Evolutionary conservation across 768 basidiomycete genomes (phyloP).

Genomic region (Leccinum barrowsii): DNA sequence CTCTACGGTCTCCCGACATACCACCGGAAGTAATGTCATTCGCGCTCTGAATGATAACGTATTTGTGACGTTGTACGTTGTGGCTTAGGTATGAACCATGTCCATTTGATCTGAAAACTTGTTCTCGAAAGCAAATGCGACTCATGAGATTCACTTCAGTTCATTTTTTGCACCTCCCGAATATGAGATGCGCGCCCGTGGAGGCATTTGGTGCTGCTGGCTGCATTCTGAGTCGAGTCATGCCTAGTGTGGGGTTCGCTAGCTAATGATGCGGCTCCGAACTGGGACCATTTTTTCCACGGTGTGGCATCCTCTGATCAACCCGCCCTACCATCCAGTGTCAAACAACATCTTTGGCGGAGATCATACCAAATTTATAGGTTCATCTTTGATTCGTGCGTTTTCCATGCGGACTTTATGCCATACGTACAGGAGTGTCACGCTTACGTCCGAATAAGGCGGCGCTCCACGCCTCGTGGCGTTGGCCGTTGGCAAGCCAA

Average conservation of each 20-base stretch:
- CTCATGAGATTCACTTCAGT: neutral
- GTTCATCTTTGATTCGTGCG: neutral
- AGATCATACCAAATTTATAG: conserved; percentile 2
- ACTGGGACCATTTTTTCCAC: neutral
- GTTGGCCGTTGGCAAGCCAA: too few relatives aligned
- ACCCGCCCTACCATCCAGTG: neutral
- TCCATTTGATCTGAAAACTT: neutral
- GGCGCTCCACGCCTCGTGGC: too few relatives aligned
- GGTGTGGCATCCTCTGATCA: neutral
- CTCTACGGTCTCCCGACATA: neutral
- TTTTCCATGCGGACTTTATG: neutral
- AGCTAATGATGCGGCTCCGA: neutral
- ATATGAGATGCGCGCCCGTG: neutral
- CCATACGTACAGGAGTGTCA: neutral
- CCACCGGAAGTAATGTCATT: neutral
- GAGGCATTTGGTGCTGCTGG: neutral
- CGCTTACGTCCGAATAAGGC: neutral
- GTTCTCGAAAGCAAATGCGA: neutral
- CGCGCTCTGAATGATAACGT: neutral
- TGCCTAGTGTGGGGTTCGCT: too few relatives aligned
- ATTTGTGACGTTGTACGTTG: neutral
- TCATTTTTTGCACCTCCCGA: neutral
- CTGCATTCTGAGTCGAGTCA: too few relatives aligned
- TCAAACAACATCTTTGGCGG: neutral
- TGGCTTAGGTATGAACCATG: conserved; percentile 8